A percentile compares a stretch with the other conserved stretches of the same genome.
These are phyloP conservation scores for Fusarium proliferatum DNA, from an alignment of 2,329 filamentous ascomycete genomes.

Conservation along the genomic window DNA sequence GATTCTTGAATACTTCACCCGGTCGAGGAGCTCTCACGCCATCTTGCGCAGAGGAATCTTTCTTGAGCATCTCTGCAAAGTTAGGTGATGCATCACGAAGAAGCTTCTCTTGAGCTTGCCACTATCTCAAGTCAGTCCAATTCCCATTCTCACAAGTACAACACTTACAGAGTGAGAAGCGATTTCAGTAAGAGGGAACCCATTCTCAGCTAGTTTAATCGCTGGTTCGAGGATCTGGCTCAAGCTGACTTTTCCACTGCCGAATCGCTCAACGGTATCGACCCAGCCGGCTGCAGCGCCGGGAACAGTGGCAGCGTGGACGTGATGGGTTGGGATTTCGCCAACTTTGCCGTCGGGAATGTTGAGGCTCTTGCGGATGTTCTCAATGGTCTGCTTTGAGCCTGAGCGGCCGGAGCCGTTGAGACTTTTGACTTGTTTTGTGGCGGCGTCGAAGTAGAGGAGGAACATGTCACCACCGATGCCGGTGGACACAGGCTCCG, in stretches of 20 bases:
- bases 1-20: conserved; percentile 92
- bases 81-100: conserved; percentile 85
- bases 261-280: conserved; percentile 87
- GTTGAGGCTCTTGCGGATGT: conserved; percentile 75
- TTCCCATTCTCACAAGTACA: accelerated
- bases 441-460: conserved; percentile 87
- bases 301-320: conserved; percentile 86
- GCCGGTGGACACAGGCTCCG: conserved; percentile 91
- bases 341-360: conserved; percentile 66
- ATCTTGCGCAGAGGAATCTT: conserved; percentile 72
- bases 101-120: conserved; percentile 71
- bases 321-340: conserved; percentile 78
- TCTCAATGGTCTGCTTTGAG: conserved; percentile 73
- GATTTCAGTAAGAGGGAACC: conserved; percentile 89
- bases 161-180: conserved; percentile 73
- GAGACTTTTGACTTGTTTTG: conserved; percentile 82
- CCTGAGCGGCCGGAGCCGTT: conserved; percentile 94
- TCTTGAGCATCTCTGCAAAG: conserved; percentile 86
- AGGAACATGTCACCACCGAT: conserved; percentile 99
- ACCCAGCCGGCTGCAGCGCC: conserved; percentile 95
- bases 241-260: conserved; percentile 84
- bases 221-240: conserved; percentile 84
- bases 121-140: conserved; percentile 62
- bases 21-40: conserved; percentile 79
- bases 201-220: conserved; percentile 85